Evolutionary conservation across 768 basidiomycete species (phyloP), one percentile per base, ranked within the genome.

Genomic region (Russula sp.): DNA sequence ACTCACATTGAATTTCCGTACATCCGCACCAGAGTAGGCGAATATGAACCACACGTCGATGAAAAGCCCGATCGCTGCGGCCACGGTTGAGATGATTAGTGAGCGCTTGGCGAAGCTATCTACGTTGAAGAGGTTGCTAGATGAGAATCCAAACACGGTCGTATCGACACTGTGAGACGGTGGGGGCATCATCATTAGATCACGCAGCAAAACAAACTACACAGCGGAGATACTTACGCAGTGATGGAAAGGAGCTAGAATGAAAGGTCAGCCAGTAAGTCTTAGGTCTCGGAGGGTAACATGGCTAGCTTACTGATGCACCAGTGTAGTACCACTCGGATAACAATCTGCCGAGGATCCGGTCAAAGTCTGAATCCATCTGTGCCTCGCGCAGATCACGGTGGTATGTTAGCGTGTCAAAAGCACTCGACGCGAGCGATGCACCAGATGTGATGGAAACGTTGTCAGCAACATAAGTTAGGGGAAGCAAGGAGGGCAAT

Each of bases 301-400:
- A 16, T 28, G 57, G 30, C 28, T 6, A 50, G 76, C 83, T 67
- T 64, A 88, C 83, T 70, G 84, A 75, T 40, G 81, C 85, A n/a
- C 85, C 87, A 18, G 83, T 76, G 51, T 81, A 85, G 6, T 80
- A 81, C 88, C 88, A 90, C 67, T 90, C 88, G 30, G 75, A 75
- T 65, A 82, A 76, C 26, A 89, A 68, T 46, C 83, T 73, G 2
- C 63, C 64, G 53, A 84, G 77, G 3, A 87, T 71, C 14, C 73
- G 72, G 51, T 87, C 84, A 58, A 78, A 86, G 10, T 85, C 78
- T 1, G 79, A 79, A 57, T 84, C 80, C 13, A 68, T 59, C 2
- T 64, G 61, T 5, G 83, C 85, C 24, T 77, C 75, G 46, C 79
- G 77, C 40, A 89, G 74, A 62, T 86, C 84, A 3, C 75, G 73